A percentile compares a stretch with the other conserved stretches of the same genome.
Conservation (phyloP, 225 moss, liverwort and hornwort genomes). For the Anthoceros angustus region DNA sequence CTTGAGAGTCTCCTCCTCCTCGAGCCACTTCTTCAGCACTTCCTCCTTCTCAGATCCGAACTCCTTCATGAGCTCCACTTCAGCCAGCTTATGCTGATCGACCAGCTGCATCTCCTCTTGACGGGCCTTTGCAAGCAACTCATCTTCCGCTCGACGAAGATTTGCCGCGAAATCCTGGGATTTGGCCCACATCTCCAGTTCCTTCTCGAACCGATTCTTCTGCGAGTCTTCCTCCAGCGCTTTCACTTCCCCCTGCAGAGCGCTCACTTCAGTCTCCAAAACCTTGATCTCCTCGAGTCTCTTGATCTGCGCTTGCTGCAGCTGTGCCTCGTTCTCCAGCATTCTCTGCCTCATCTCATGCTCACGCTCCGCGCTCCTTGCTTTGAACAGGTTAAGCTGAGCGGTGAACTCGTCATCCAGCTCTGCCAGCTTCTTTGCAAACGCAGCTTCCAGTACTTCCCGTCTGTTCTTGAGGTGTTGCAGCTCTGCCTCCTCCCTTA, state of each 20-base stretch:
- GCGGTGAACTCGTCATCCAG: conserved; percentile 1
- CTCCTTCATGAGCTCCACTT: neutral
- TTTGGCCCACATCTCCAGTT: neutral
- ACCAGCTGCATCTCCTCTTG: neutral
- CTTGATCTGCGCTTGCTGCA: neutral
- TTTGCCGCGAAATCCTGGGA: neutral
- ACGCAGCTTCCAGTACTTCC: conserved; percentile 13
- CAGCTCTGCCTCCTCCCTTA: conserved; percentile 13
- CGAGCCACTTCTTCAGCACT: neutral
- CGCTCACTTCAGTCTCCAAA: neutral
- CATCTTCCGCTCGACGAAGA: neutral
- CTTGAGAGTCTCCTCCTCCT: neutral
- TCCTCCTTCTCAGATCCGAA: neutral
- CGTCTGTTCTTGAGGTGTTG: conserved; percentile 6
- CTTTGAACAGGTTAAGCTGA: neutral
- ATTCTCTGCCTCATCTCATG: neutral
- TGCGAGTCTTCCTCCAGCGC: neutral
- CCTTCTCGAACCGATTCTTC: neutral
- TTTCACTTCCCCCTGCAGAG: neutral
- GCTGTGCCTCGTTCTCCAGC: neutral
- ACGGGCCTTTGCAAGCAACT: neutral
- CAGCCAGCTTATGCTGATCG: neutral
- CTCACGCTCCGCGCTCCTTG: neutral
- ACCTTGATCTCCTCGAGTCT: neutral
- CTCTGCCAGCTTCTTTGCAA: conserved; percentile 13